These are phyloP conservation scores for Fusarium ambrosium DNA, from an alignment of 2,329 filamentous ascomycete species.

Conservation along the genomic window DNA sequence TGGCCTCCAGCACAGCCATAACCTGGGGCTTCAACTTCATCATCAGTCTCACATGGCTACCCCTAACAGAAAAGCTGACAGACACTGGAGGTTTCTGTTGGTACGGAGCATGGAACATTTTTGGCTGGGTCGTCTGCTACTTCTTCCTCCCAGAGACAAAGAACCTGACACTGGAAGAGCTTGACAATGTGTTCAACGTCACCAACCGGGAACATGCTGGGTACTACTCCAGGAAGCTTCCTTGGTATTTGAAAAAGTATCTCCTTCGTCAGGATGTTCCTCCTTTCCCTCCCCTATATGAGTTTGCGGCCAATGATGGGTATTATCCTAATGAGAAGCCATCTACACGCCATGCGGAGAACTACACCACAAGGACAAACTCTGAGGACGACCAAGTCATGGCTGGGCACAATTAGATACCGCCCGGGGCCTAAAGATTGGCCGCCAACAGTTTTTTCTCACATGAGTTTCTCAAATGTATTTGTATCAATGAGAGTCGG, in stretches of 20 bases:
- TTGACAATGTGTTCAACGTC: slow-evolving; percentile 52
- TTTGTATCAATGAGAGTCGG: neutral
- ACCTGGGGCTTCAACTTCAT: slow-evolving; percentile 58
- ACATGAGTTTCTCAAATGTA: neutral
- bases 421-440: neutral
- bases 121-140: slow-evolving; percentile 52
- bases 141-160: slow-evolving; percentile 55
- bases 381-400: slow-evolving; percentile 17
- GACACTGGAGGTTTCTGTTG: slow-evolving; percentile 56
- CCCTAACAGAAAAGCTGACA: slow-evolving; percentile 39
- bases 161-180: slow-evolving; percentile 52
- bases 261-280: slow-evolving; percentile 47
- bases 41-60: slow-evolving; percentile 54
- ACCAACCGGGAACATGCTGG: slow-evolving; percentile 48
- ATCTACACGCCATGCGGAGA: slow-evolving; percentile 16
- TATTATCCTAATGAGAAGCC: slow-evolving; percentile 36
- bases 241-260: slow-evolving; percentile 52
- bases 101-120: slow-evolving; percentile 55
- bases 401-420: neutral
- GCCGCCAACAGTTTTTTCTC: neutral
- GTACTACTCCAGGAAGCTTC: slow-evolving; percentile 51
- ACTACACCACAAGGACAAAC: accelerated
- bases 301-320: slow-evolving; percentile 42
- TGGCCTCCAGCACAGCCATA: slow-evolving; percentile 61
- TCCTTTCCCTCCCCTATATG: slow-evolving; percentile 50